Percentiles rank a stretch among this genome's conserved stretches.
phyloP scores from a whole-genome alignment of 2,329 filamentous ascomycete genomes.

The Aureobasidium sp. region DNA sequence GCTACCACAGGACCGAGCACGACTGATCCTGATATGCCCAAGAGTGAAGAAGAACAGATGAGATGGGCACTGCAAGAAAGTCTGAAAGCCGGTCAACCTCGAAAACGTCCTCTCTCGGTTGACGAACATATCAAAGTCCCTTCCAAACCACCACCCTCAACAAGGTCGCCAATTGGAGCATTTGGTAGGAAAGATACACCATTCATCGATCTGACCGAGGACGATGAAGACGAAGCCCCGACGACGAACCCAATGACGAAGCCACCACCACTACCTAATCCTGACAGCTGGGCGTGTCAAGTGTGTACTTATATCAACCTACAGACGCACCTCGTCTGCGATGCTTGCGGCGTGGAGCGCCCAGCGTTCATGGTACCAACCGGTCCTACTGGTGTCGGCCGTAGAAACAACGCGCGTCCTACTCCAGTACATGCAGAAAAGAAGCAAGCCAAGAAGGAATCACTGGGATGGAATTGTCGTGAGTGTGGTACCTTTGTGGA shows the following conservation, averaged over 20 bases:
- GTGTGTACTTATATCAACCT: conserved; percentile 56
- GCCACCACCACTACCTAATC: not conserved
- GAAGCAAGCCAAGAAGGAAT: not conserved
- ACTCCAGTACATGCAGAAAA: not conserved
- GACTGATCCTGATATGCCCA: conserved; percentile 5
- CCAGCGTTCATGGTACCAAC: conserved; percentile 28
- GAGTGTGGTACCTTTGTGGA: conserved; percentile 56
- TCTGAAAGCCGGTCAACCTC: conserved; percentile 10
- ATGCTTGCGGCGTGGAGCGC: conserved; percentile 50
- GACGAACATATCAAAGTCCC: not conserved
- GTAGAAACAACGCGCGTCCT: conserved; percentile 17
- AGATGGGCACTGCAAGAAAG: conserved; percentile 29
- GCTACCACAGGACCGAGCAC: conserved; percentile 15
- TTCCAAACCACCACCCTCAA: not conserved
- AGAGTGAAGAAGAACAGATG: conserved; percentile 29
- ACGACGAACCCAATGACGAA: no score
- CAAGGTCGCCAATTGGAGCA: not conserved
- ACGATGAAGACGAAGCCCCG: not conserved
- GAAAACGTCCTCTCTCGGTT: conserved; percentile 2
- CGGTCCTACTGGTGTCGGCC: conserved; percentile 8
- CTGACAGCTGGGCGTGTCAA: conserved; percentile 46
- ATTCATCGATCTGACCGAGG: conserved; percentile 1
- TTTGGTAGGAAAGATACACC: not conserved
- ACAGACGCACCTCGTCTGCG: conserved; percentile 50
- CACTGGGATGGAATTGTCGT: conserved; percentile 50